Evolutionary conservation across 345 rosid species (phyloP).

Genomic region (Xanthoceras sorbifolium): DNA sequence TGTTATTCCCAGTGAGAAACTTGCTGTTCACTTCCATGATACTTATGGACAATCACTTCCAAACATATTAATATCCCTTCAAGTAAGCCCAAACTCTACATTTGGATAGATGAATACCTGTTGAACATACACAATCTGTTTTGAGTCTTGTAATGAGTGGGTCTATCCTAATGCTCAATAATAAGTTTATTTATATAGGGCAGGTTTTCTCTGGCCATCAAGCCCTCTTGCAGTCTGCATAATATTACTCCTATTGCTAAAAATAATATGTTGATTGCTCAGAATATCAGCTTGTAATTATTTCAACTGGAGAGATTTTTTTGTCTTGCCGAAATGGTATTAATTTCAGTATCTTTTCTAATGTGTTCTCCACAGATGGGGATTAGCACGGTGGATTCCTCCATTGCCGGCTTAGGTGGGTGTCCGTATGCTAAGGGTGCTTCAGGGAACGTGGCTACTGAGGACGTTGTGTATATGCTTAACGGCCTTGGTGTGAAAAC

Average conservation of each 20-base stretch:
- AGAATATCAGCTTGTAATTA: background rate
- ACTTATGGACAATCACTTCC: slow-evolving; percentile 85
- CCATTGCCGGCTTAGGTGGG: slow-evolving; percentile 72
- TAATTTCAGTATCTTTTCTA: background rate
- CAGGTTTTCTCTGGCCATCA: no score
- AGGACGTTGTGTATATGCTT: slow-evolving; percentile 80
- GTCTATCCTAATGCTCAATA: no score
- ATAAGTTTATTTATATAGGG: no score
- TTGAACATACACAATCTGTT: background rate
- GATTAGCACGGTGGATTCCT: slow-evolving; percentile 64
- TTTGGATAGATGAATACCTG: no score
- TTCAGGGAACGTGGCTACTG: slow-evolving; percentile 74
- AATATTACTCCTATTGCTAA: no score
- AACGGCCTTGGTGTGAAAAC: slow-evolving; percentile 69
- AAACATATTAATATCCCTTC: slow-evolving; percentile 71
- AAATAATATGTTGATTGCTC: background rate
- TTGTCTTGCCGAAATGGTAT: background rate
- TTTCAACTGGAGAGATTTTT: background rate
- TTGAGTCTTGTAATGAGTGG: background rate
- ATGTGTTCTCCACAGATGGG: slow-evolving; percentile 55
- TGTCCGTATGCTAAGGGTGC: slow-evolving; percentile 88
- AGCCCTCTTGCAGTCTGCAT: background rate
- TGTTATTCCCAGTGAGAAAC: slow-evolving; percentile 63
- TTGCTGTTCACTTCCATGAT: slow-evolving; percentile 82
- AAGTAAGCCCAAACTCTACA: slow-evolving; percentile 37